Base-by-base conservation (phyloP, 2,329 filamentous ascomycete genomes). In the Trichoderma afroharzianum region DNA sequence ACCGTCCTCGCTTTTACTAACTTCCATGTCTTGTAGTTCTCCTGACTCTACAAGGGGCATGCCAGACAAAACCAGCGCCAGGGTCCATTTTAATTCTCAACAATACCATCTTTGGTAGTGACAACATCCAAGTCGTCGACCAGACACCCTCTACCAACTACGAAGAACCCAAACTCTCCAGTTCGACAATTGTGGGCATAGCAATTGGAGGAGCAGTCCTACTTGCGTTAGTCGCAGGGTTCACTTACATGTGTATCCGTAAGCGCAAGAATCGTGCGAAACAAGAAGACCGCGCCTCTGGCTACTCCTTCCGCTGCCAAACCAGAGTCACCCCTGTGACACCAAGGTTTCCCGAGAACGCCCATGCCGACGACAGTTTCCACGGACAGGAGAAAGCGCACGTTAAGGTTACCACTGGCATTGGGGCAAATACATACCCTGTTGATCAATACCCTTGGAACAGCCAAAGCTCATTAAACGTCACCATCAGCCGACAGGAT, bases 291-390 rank as follows among this genome's bases (percentile, higher is more conserved):
- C 68, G 68, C n/a, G 30, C 43, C 30, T 87, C 86, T 0, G 82
- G 84, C 5, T 80, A 88, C 32, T 86, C 84, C 2, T 88, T 88
- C 78, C 82, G 83, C 36, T 88, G 86, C 78, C 84, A 86, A 71
- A 83, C 58, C 7, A 63, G 68, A 30, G 58, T 70, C 24, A 63
- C 68, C 5, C 68, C 68, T 12, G 32, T 70, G 30, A 69, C 53
- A 3, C 30, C 28, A 3, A 64, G 24, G 18, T 70, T 63, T 30
- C 66, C 66, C 11, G 66, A 62, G 4, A 12, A 47, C 18, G 36
- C 21, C 21, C 55, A 62, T 4, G n/a, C 63, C 39, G 62, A 73
- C 28, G 72, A 71, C 33, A 30, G 32, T 24, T 72, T 72, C 39
- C 66, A 63, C 47, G 59, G 28, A 2, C 21, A 72, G 14, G 33